A percentile compares a stretch with the other conserved stretches of the same genome.
Conservation (phyloP, 495 filamentous ascomycete species). For the Talaromyces proteolyticus region DNA sequence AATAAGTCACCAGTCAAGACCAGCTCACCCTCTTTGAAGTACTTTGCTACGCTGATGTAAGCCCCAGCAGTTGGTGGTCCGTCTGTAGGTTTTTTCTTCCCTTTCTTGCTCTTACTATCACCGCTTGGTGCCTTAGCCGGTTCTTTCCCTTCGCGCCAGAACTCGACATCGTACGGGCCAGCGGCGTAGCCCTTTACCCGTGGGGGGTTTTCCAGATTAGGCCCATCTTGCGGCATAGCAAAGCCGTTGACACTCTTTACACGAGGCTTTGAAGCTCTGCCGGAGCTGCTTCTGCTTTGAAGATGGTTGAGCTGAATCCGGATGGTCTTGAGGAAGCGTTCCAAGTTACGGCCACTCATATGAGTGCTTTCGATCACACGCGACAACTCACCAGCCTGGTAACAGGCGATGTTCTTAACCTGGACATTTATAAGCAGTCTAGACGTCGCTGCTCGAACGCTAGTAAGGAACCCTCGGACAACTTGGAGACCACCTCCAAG, state of each 20-base stretch:
- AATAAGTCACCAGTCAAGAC: background rate
- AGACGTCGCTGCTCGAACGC: conserved; percentile 58
- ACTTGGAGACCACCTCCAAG: conserved; percentile 39
- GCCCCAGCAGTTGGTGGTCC: conserved; percentile 24
- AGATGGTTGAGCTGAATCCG: conserved; percentile 35
- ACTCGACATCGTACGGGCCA: conserved; percentile 37
- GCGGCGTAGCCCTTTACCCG: conserved; percentile 28
- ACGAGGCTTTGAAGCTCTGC: conserved; percentile 20
- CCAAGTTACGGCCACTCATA: conserved; percentile 14
- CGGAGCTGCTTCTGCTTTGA: conserved; percentile 18
- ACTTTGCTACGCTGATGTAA: conserved; percentile 46
- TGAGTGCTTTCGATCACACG: conserved; percentile 12
- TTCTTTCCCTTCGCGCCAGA: conserved; percentile 27
- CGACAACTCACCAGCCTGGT: conserved; percentile 25
- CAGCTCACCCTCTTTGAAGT: conserved; percentile 43
- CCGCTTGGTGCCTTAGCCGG: background rate
- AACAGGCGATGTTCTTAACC: conserved; percentile 38
- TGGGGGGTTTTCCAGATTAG: conserved; percentile 14
- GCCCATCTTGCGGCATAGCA: conserved; percentile 33
- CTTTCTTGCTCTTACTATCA: conserved; percentile 26
- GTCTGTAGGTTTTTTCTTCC: conserved; percentile 22
- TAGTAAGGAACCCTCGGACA: conserved; percentile 62
- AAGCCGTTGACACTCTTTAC: conserved; percentile 43
- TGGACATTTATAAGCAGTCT: conserved; percentile 58
- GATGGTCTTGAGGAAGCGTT: conserved; percentile 40